These are phyloP conservation scores for Colletotrichum cuscutae DNA, from an alignment of 2,329 filamentous ascomycete species.

Conservation along the genomic window DNA sequence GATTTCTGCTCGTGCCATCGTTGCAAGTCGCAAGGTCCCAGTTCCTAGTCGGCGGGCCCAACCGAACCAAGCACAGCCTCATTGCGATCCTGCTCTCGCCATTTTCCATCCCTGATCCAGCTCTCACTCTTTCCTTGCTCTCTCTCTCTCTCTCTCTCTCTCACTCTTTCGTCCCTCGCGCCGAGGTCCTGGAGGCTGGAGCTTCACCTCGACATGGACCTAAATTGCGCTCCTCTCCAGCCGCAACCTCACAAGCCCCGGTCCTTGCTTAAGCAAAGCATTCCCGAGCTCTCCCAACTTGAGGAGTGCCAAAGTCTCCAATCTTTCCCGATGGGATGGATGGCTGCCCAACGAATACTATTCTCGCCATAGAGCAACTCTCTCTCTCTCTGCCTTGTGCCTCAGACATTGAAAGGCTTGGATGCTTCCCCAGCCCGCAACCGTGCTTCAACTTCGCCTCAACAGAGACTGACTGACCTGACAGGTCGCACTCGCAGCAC, in stretches of 20 bases:
- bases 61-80: slow-evolving; percentile 29
- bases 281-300: not conserved
- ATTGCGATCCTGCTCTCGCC: not conserved
- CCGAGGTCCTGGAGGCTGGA: not conserved
- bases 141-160: too few species aligned
- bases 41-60: slow-evolving; percentile 24
- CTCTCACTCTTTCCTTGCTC: too few species aligned
- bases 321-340: not conserved
- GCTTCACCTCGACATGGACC: not conserved
- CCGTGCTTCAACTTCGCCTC: not conserved
- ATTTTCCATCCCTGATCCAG: not conserved
- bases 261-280: not conserved
- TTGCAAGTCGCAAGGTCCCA: slow-evolving; percentile 12
- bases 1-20: slow-evolving; percentile 7
- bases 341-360: not conserved
- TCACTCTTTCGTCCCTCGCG: not conserved
- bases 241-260: not conserved
- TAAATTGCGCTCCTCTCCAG: not conserved
- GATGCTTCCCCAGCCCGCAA: not conserved
- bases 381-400: not conserved
- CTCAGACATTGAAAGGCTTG: not conserved
- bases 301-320: too few species aligned
- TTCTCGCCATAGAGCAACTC: too few species aligned
- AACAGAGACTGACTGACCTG: not conserved
- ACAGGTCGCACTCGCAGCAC: not conserved